Evolutionary conservation across 2,329 filamentous ascomycete genomes (phyloP).

Genomic region (Penicillium sp.): DNA sequence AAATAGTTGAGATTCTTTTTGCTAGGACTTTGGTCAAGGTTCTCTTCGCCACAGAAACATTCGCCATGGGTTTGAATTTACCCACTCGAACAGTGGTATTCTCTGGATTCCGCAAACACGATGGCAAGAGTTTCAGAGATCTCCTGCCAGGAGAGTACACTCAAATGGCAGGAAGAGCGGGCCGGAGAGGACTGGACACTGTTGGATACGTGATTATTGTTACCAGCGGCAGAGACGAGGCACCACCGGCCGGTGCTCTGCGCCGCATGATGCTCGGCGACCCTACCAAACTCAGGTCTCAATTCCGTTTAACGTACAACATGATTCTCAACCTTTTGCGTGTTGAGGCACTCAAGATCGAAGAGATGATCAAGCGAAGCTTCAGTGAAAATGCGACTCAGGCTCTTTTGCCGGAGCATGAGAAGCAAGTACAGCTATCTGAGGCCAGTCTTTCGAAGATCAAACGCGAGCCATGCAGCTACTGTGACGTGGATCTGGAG

Average conservation of each 20-base stretch:
- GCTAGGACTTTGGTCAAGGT: slow-evolving; percentile 94
- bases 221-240: slow-evolving; percentile 73
- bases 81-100: slow-evolving; percentile 96
- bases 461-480: slow-evolving; percentile 75
- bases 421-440: slow-evolving; percentile 87
- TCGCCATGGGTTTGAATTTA: slow-evolving; percentile 95
- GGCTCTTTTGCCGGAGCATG: slow-evolving; percentile 86
- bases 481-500: slow-evolving; percentile 77
- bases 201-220: slow-evolving; percentile 96
- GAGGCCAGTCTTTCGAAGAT: slow-evolving; percentile 89
- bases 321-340: slow-evolving; percentile 97
- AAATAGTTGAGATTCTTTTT: slow-evolving; percentile 94
- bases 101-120: slow-evolving; percentile 93
- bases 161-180: slow-evolving; percentile 95
- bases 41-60: slow-evolving; percentile 95
- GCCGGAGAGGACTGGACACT: slow-evolving; percentile 84
- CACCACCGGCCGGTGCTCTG: slow-evolving; percentile 76
- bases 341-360: slow-evolving; percentile 95
- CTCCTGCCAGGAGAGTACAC: slow-evolving; percentile 94
- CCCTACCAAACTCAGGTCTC: slow-evolving; percentile 89
- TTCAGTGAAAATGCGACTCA: slow-evolving; percentile 98
- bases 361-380: slow-evolving; percentile 99
- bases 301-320: slow-evolving; percentile 97
- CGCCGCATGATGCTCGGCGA: slow-evolving; percentile 94
- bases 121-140: slow-evolving; percentile 87